Evolutionary conservation across 2,329 filamentous ascomycete genomes (phyloP).

Genomic region (Aspergillus candidus): DNA sequence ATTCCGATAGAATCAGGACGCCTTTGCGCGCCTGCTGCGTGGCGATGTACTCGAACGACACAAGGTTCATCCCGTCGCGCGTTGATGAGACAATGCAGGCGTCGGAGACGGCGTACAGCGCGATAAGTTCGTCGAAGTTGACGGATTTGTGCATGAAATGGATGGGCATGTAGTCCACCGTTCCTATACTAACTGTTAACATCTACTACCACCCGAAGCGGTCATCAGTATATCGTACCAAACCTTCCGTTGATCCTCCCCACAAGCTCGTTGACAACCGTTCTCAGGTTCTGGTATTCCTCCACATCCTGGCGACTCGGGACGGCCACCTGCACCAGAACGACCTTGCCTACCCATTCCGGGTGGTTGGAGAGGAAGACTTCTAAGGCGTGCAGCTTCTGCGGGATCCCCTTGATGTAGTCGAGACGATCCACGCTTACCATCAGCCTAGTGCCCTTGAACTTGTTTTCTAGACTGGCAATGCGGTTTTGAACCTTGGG

Average conservation of each 20-base stretch:
- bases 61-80: constrained; percentile 92
- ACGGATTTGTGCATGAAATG: constrained; percentile 96
- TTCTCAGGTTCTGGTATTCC: constrained; percentile 89
- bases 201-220: background rate
- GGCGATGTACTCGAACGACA: constrained; percentile 94
- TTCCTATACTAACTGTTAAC: constrained; percentile 46
- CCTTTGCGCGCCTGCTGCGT: constrained; percentile 82
- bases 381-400: constrained; percentile 89
- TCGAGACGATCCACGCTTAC: constrained; percentile 91
- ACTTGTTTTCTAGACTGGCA: constrained; percentile 72
- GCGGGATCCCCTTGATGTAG: constrained; percentile 95
- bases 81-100: constrained; percentile 85
- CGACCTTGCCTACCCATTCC: constrained; percentile 93
- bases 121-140: constrained; percentile 83
- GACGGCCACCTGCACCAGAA: constrained; percentile 87
- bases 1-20: constrained; percentile 88
- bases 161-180: constrained; percentile 94
- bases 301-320: constrained; percentile 89
- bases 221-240: constrained; percentile 39
- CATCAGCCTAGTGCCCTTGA: constrained; percentile 87
- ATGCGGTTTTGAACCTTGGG: constrained; percentile 80
- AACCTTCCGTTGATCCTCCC: constrained; percentile 94
- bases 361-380: constrained; percentile 92
- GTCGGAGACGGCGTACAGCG: constrained; percentile 82
- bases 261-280: constrained; percentile 89